Conservation (phyloP, 345 rosid genomes). For the Corymbia maculata region DNA sequence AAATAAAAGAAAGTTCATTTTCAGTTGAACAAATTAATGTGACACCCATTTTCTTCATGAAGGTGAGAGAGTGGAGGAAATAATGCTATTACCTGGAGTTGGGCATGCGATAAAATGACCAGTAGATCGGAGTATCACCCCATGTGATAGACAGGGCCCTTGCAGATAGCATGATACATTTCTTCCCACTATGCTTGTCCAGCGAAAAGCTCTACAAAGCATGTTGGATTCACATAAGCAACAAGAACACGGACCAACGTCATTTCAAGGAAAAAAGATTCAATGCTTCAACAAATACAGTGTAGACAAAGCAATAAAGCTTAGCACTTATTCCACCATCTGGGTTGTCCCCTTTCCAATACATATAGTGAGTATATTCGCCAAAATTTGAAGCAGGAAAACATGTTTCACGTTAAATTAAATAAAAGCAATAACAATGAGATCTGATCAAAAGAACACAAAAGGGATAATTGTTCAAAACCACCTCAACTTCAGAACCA, state of each 20-base stretch:
- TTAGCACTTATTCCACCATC: too few relatives aligned
- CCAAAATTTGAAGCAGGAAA: background rate
- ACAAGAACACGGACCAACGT: background rate
- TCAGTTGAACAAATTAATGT: background rate
- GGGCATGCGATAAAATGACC: background rate
- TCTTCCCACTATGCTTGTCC: conserved; percentile 14
- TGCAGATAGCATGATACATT: conserved; percentile 20
- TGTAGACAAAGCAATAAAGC: too few relatives aligned
- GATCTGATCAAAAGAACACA: background rate
- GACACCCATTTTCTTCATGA: background rate
- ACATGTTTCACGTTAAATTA: background rate
- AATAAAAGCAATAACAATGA: background rate
- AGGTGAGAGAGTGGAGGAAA: background rate
- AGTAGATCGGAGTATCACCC: conserved; percentile 8
- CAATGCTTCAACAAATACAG: background rate
- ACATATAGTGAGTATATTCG: background rate
- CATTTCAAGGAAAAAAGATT: background rate
- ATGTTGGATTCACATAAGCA: background rate
- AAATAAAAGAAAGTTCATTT: background rate
- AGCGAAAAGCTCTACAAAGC: background rate
- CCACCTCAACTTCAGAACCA: background rate
- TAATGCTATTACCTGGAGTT: background rate
- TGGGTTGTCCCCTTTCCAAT: background rate
- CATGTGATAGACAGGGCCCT: conserved; percentile 14
- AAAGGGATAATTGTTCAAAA: background rate